Evolutionary conservation across 2,329 filamentous ascomycete genomes (phyloP), one percentile per base, ranked within the genome.

Genomic region (Fusarium sp.): DNA sequence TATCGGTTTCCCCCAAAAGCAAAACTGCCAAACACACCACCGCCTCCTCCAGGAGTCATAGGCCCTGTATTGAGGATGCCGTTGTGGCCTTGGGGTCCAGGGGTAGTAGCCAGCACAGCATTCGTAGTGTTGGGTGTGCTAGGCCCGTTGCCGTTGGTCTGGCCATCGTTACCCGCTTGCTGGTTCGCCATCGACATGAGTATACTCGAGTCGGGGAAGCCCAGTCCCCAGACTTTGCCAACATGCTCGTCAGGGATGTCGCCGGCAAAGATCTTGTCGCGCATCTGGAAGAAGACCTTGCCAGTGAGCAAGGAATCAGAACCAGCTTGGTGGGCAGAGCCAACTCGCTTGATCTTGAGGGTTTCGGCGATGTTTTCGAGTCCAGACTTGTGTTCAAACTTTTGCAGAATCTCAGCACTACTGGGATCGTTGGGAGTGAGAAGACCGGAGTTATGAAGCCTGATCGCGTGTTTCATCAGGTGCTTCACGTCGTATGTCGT

Each of bases 401-500:
- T 92, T 65, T 90, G 87, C 61, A 98, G 81, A 55, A 97, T 90
- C 72, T 92, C 90, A 24, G 85, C 81, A 13, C 87, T 90, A 53
- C 81, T 81, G 3, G 85, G 83, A 57, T 91, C 89, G 50, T 85
- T 80, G 42, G 86, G 88, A 8, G 84, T 88, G 11, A 86, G 76
- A 46, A 87, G 89, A 73, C 79, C 85, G 45, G 85, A 83, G 52
- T 86, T 85, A 73, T 90, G 86, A 50, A 89, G 84, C 68, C 86
- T 86, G 65, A 91, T 90, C 26, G 92, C 93, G 71, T 93, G 88
- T 75, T 97, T 96, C 86, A 97, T 94, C 36, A 99, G 85, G 75
- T 95, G 96, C 79, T 99, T 99, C 68, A 99, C 95, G 74, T 99
- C 95, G 75, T 95, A 96, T 0, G 96, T 87, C 15, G 89, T 90